Conservation (phyloP, 345 rosid genomes). For the Eutrema heterophyllum region DNA sequence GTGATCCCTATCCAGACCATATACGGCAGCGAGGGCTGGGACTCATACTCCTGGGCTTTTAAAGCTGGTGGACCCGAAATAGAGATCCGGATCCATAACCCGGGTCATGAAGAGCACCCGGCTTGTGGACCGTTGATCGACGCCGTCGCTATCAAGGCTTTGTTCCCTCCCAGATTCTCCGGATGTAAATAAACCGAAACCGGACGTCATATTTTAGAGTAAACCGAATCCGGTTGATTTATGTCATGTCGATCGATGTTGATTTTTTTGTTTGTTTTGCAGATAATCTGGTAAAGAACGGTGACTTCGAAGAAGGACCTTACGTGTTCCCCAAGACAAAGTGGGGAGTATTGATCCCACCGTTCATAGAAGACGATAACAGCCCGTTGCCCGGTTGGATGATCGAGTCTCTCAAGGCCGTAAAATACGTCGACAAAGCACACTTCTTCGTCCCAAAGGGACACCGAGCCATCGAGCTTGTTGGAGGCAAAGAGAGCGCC, state of each 20-base stretch:
- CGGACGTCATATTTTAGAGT: not conserved
- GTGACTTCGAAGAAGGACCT: slow-evolving; percentile 75
- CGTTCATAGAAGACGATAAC: slow-evolving; percentile 62
- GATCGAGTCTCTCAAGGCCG: slow-evolving; percentile 74
- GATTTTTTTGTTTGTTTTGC: not conserved
- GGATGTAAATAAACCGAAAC: slow-evolving; percentile 29
- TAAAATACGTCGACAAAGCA: slow-evolving; percentile 53
- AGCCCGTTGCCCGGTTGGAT: slow-evolving; percentile 80
- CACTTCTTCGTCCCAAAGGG: slow-evolving; percentile 59
- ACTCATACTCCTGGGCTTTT: slow-evolving; percentile 76
- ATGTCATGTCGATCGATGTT: not conserved
- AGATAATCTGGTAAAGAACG: slow-evolving; percentile 68
- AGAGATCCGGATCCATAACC: slow-evolving; percentile 64
- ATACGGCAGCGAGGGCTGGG: slow-evolving; percentile 89
- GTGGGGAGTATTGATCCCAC: slow-evolving; percentile 68
- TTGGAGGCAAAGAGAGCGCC: slow-evolving; percentile 77
- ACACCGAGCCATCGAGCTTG: slow-evolving; percentile 56
- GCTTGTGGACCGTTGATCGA: slow-evolving; percentile 89
- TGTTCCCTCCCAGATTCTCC: slow-evolving; percentile 43
- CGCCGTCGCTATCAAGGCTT: slow-evolving; percentile 50
- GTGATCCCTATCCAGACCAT: slow-evolving; percentile 74
- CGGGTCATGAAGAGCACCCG: slow-evolving; percentile 61
- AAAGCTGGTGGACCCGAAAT: slow-evolving; percentile 39
- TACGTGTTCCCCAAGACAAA: slow-evolving; percentile 43
- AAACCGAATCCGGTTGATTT: not conserved